Evolutionary conservation across 331 rosid species (phyloP).

Genomic region (Acacia pycnantha): DNA sequence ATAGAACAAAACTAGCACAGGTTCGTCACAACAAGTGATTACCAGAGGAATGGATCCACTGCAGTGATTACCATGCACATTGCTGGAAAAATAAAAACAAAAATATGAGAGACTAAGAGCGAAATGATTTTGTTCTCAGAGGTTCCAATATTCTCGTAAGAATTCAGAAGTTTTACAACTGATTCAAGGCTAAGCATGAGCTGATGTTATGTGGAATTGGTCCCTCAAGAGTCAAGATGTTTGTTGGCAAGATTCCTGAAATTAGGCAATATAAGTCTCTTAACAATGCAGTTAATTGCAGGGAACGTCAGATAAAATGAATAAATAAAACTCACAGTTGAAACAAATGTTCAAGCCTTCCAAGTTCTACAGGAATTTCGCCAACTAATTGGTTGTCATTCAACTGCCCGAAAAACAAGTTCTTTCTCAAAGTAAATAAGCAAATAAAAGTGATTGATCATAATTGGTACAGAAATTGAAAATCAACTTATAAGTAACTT

Average conservation of each 20-base stretch:
- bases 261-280: not conserved
- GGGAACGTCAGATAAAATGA: not conserved
- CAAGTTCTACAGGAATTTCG: slow-evolving; percentile 73
- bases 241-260: slow-evolving; percentile 78
- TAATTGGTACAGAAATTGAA: not conserved
- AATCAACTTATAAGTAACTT: slow-evolving; percentile 70
- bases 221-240: slow-evolving; percentile 65
- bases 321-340: slow-evolving; percentile 57
- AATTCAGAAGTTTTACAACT: slow-evolving; percentile 49
- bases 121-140: not conserved
- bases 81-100: slow-evolving; percentile 35
- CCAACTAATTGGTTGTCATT: slow-evolving; percentile 71
- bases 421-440: not conserved
- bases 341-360: slow-evolving; percentile 76
- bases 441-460: not conserved
- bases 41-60: slow-evolving; percentile 77
- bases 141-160: not conserved
- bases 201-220: slow-evolving; percentile 76
- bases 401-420: slow-evolving; percentile 49
- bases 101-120: not conserved
- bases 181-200: slow-evolving; percentile 81
- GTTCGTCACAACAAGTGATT: slow-evolving; percentile 17
- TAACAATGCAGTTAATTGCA: not conserved
- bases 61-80: slow-evolving; percentile 80
- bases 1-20: not conserved